phyloP scores from a whole-genome alignment of 768 basidiomycete species.

The Suillus variegatus region DNA sequence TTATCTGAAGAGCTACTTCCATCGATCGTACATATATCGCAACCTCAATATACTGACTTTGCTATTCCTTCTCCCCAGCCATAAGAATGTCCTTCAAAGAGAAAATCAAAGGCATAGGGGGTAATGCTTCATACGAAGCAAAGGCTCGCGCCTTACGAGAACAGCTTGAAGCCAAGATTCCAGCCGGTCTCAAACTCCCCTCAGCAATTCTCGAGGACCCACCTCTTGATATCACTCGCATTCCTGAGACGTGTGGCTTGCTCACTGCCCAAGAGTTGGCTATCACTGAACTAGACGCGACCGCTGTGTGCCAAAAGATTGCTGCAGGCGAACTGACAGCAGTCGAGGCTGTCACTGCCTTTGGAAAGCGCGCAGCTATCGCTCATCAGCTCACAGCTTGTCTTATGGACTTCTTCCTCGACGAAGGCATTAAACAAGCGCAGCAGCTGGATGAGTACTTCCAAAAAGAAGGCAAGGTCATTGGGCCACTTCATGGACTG shows the following conservation, averaged over 20 bases:
- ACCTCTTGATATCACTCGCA: slow-evolving; percentile 33
- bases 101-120: slow-evolving; percentile 25
- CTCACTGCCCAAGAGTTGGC: slow-evolving; percentile 32
- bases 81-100: slow-evolving; percentile 17
- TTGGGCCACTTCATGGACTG: slow-evolving; percentile 46
- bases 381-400: slow-evolving; percentile 48
- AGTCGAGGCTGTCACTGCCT: slow-evolving; percentile 43
- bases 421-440: slow-evolving; percentile 40
- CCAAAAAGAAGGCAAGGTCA: slow-evolving; percentile 35
- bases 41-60: background rate
- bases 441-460: slow-evolving; percentile 43
- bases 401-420: slow-evolving; percentile 46
- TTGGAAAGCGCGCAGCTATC: slow-evolving; percentile 50
- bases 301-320: slow-evolving; percentile 30
- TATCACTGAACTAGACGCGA: slow-evolving; percentile 39
- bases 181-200: slow-evolving; percentile 18
- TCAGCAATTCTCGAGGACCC: slow-evolving; percentile 19
- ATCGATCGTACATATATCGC: background rate
- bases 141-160: slow-evolving; percentile 19
- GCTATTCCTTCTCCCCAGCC: slow-evolving; percentile 14
- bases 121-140: slow-evolving; percentile 21
- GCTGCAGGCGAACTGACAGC: slow-evolving; percentile 33
- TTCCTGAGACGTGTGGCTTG: slow-evolving; percentile 34
- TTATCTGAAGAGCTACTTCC: background rate
- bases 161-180: slow-evolving; percentile 26